These are phyloP conservation scores for Thinopyrum elongatum DNA, from an alignment of 176 grass and related monocot species.

Conservation along the genomic window DNA sequence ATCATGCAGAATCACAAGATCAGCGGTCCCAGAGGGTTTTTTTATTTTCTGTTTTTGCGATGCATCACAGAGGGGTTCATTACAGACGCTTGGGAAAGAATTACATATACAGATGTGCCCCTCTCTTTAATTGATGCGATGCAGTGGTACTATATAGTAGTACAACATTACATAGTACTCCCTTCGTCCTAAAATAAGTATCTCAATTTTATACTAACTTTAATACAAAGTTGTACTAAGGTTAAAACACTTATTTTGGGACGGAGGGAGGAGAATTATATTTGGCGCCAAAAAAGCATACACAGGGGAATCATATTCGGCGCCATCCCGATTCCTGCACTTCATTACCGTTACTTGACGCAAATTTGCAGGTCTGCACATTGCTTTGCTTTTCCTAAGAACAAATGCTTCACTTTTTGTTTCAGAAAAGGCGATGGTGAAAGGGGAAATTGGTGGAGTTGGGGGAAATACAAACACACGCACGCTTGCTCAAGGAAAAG, in stretches of 20 bases:
- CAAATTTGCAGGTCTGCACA: background rate
- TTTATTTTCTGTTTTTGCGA: too few relatives aligned
- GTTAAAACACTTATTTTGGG: too few relatives aligned
- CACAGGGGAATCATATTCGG: too few relatives aligned
- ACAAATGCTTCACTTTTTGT: background rate
- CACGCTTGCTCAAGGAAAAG: constrained; percentile 23
- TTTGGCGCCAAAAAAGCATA: too few relatives aligned
- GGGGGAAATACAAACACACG: constrained; percentile 41
- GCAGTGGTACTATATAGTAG: background rate
- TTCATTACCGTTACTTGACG: background rate
- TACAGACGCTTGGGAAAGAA: background rate
- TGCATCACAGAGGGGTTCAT: background rate
- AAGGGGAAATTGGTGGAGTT: constrained; percentile 35
- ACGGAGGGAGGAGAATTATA: too few relatives aligned
- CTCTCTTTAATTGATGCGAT: background rate
- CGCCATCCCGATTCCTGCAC: too few relatives aligned
- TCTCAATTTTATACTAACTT: too few relatives aligned
- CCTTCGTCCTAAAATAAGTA: too few relatives aligned
- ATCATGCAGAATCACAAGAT: background rate
- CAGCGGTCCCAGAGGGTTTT: background rate
- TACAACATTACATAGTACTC: too few relatives aligned
- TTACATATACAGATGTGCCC: background rate
- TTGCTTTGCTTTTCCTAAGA: background rate
- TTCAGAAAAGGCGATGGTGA: background rate
- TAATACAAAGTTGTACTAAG: too few relatives aligned